Base-by-base conservation (phyloP, 495 filamentous ascomycete species). In the Xylaria intraflava region DNA sequence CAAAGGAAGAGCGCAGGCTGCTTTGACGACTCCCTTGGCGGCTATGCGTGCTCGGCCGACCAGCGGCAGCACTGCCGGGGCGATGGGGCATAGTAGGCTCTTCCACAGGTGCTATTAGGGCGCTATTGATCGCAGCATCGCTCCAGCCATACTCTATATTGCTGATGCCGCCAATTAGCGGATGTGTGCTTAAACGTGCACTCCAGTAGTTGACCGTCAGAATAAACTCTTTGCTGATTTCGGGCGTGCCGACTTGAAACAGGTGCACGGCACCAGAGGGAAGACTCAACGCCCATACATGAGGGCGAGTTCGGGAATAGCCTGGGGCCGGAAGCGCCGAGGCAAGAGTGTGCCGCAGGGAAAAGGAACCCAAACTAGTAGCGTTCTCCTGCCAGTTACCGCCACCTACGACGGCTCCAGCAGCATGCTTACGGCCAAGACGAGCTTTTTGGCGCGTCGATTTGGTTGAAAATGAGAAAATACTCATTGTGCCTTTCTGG, bases 101-200 rank as follows among this genome's bases (percentile, higher is more conserved):
- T 56, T 75, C 74, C 48, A 84, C 78, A 17, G 71, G 61, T 29
- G 70, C 67, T 46, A 88, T 73, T 30, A 89, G 69, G 10, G 85
- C 83, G 43, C 80, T 79, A 61, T 94, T 92, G 62, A 96, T 83
- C 59, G 96, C 78, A n/a, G 79, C 74, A 42, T 95, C 91, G 49
- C 88, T 86, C 93, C 94, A 97, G 51, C 93, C 93, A 65, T 96
- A 96, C 67, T 99, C 94, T 46, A 97, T 85, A 62, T 96, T 99
- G 71, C 89, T 94, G 62, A 97, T 85, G 56, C 89, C 92, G 23
- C 92, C 93, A 8, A 90, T 79, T 4, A 97, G 73, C 10, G 93
- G 93, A 56, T 95, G 87, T 55, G 95, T 96, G 62, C 89, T 95
- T 8, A 97, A 75, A 39, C 93, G 80, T 2, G 93, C 90, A 61